Conservation (phyloP, 2,329 filamentous ascomycete species). For the Neonectria coccinea region DNA sequence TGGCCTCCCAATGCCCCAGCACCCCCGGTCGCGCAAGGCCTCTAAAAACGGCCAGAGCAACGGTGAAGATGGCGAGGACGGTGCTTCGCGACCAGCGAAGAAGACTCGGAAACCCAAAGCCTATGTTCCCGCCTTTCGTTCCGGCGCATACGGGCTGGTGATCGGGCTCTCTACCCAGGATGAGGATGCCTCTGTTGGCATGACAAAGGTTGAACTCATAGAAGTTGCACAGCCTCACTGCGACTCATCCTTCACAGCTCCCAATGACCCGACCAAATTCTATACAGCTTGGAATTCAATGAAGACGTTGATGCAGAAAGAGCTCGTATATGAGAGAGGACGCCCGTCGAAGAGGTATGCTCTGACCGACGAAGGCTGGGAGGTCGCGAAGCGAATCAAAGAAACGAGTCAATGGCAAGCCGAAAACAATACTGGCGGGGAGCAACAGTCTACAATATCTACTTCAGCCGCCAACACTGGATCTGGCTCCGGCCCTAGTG, state of each 20-base stretch:
- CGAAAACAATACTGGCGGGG: slow-evolving; percentile 37
- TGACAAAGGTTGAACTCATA: slow-evolving; percentile 77
- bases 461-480: slow-evolving; percentile 15
- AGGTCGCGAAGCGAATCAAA: slow-evolving; percentile 74
- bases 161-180: slow-evolving; percentile 72
- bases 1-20: slow-evolving; percentile 74
- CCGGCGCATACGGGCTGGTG: slow-evolving; percentile 79
- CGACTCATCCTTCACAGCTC: slow-evolving; percentile 78
- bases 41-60: slow-evolving; percentile 45
- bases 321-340: slow-evolving; percentile 78
- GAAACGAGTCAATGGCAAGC: slow-evolving; percentile 57
- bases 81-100: slow-evolving; percentile 61
- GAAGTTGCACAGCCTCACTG: slow-evolving; percentile 77
- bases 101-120: slow-evolving; percentile 70
- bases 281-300: slow-evolving; percentile 89
- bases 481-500: slow-evolving; percentile 2
- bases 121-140: slow-evolving; percentile 79
- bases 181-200: slow-evolving; percentile 62
- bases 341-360: slow-evolving; percentile 75
- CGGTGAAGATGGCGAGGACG: slow-evolving; percentile 52
- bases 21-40: slow-evolving; percentile 60
- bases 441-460: slow-evolving; percentile 22
- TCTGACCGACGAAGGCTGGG: slow-evolving; percentile 83
- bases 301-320: slow-evolving; percentile 79
- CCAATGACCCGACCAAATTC: slow-evolving; percentile 74